Base-by-base conservation (phyloP, 768 basidiomycete genomes). In the Mrakia blollopis region DNA sequence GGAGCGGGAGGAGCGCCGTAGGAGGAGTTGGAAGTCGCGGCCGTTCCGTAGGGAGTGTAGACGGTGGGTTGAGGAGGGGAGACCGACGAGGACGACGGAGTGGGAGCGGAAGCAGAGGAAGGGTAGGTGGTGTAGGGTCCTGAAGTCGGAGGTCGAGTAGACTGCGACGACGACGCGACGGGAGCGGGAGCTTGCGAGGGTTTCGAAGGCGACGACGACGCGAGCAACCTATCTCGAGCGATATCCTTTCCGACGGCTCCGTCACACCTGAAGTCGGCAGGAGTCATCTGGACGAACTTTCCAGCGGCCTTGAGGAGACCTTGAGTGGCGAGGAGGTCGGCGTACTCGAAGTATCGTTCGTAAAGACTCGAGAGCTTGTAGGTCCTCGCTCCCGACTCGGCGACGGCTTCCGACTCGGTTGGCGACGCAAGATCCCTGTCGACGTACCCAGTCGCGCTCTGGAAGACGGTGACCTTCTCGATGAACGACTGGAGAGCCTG, bases 401-500 rank as follows among this genome's bases (percentile, higher is more conserved):
- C 86, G 37, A 86, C 84, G 7, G 82, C 85, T 0, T 81, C 81
- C 13, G 82, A 82, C 14, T 83, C 82, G 11, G 85, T 83, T 3
- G 86, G 82, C 0, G 84, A 78, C 2, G 83, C 81, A 52, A 98
- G 86, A 78, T 95, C 94, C 41, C 80, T 71, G 73, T 84, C 84
- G 71, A 81, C 79, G 77, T 84, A 84, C 14, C 79, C 82, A 68
- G 92, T 91, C 0, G 96, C 97, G 39, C 80, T 80, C 70, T 93
- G 89, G 88, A 99, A 98, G 60, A 97, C 89, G 1, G 94, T 90
- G 32, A 98, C 94, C 84, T 98, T 98, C 85, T 98, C 97, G 80
- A 98, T 88, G 84, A 98, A 95, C 0, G 91, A 90, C 82, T 98
- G 96, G 60, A 99, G 85, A 3, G 94, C 93, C 37, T 89, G 88